Percentiles rank a stretch among this genome's conserved stretches.
Conservation (phyloP, 1,284 basidiomycete species). For the Nidula niveotomentosa region DNA sequence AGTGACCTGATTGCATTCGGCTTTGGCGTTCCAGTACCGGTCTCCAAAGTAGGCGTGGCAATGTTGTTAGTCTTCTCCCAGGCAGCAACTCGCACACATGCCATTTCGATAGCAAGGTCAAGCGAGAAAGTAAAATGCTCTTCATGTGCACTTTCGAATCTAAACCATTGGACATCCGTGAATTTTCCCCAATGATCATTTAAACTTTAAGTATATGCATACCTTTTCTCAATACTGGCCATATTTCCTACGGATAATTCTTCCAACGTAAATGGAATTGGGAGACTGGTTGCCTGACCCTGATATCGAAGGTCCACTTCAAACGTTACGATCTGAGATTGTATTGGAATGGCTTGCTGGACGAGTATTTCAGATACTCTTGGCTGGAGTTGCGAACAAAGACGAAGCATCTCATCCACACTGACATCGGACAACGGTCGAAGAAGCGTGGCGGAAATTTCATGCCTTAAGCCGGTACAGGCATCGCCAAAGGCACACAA, state of each 20-base stretch:
- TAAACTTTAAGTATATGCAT: background rate
- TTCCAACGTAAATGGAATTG: conserved; percentile 18
- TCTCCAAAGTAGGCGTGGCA: too few relatives aligned
- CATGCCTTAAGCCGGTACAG: conserved; percentile 15
- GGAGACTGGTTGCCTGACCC: conserved; percentile 24
- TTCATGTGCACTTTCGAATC: conserved; percentile 21
- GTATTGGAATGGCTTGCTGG: conserved; percentile 18
- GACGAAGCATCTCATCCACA: conserved; percentile 12
- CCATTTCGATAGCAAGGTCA: conserved; percentile 24
- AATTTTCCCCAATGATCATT: background rate
- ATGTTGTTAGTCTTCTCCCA: conserved; percentile 10
- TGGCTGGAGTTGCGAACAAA: conserved; percentile 13
- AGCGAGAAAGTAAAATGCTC: conserved; percentile 26
- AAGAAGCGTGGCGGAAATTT: conserved; percentile 20
- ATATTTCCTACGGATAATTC: conserved; percentile 15
- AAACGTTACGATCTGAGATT: conserved; percentile 8
- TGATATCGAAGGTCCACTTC: conserved; percentile 25
- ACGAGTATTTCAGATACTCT: conserved; percentile 17
- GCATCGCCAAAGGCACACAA: conserved; percentile 30
- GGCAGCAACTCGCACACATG: conserved; percentile 21
- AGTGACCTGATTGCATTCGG: too few relatives aligned
- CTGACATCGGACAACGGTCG: conserved; percentile 17
- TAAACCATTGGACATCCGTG: background rate
- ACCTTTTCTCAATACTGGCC: conserved; percentile 7
- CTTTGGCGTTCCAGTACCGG: too few relatives aligned